phyloP scores from a whole-genome alignment of 768 basidiomycete genomes.

The Clavulina sp. region DNA sequence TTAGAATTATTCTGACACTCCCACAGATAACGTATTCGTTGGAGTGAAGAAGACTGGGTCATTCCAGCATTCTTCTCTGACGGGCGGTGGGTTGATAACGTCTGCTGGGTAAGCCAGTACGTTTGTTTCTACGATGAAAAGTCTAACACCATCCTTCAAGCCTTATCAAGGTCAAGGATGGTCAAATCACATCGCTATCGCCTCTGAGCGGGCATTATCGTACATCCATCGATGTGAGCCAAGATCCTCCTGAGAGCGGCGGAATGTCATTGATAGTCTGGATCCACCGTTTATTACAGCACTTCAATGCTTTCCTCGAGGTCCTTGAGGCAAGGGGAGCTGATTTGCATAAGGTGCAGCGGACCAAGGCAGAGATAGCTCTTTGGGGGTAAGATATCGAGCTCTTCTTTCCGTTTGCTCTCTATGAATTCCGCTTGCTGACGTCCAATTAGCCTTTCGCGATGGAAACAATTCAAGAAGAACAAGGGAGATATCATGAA shows the following conservation, averaged over 20 bases:
- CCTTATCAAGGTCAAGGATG: constrained; percentile 44
- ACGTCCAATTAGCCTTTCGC: too few relatives aligned
- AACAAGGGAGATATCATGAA: too few relatives aligned
- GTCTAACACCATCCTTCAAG: neutral
- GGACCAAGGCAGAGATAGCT: constrained; percentile 41
- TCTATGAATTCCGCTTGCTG: neutral
- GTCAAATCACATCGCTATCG: constrained; percentile 39
- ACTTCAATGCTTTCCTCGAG: constrained; percentile 39
- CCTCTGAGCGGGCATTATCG: constrained; percentile 56
- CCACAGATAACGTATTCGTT: constrained; percentile 41
- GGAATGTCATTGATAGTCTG: neutral
- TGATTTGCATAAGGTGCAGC: constrained; percentile 40
- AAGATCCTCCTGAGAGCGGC: neutral
- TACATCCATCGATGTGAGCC: constrained; percentile 36
- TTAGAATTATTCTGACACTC: neutral
- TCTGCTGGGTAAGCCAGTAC: constrained; percentile 25
- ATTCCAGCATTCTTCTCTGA: constrained; percentile 50
- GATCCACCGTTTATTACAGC: constrained; percentile 20
- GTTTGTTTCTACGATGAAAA: constrained; percentile 34
- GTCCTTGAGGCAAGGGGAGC: constrained; percentile 34
- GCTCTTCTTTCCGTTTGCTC: neutral
- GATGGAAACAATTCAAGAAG: too few relatives aligned
- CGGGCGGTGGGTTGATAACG: constrained; percentile 18
- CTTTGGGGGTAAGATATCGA: constrained; percentile 30
- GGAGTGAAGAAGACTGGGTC: constrained; percentile 46